Base-by-base conservation (phyloP, 257 asterid genomes). In the Fraxinus excelsior region DNA sequence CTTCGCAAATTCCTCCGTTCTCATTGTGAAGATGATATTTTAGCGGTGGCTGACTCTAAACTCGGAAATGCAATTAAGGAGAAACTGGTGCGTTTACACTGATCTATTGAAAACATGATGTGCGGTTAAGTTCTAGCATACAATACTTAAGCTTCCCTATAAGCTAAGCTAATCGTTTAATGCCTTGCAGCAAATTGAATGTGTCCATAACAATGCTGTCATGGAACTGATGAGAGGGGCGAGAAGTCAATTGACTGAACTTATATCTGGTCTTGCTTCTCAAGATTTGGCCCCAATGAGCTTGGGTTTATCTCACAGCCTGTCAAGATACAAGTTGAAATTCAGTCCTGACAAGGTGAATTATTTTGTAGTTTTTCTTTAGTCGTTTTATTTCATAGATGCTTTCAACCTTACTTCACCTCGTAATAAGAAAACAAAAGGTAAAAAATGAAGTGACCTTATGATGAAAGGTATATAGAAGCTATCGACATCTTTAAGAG, bases 251-350 rank as follows among this genome's bases (percentile, higher is more conserved):
- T 74, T 86, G 78, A 79, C 87, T 8, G 89, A 88, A 13, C 88
- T 88, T 31, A 88, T 88, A 35, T 66, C 87, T 83, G 92, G 90
- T 67, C 78, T 88, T 53, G 90, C 82, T 77, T 66, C 87, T 42
- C 92, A 88, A 79, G 92, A 88, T 77, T 83, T 88, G 83, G 88
- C 87, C 71, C 90, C 92, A 56, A 88, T 88, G 92, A 86, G 92
- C 75, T 80, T 88, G 84, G 92, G 92, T 40, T 71, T 88, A 35
- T 88, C 92, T 65, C 92, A 88, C 80, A 86, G 92, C 80, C 76
- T 86, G 73, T 86, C 90, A 23, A 80, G 90, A 78, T 86, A 82
- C 85, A 88, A 84, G 83, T 84, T 88, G 18, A 88, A 88, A 62
- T 88, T 88, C 80, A 88, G 92, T 80, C 90, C 92, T 10, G 92